Evolutionary conservation across 1,139 yeast species (phyloP), one percentile per base, ranked within the genome.

Genomic region (Petasospora fabianii): DNA sequence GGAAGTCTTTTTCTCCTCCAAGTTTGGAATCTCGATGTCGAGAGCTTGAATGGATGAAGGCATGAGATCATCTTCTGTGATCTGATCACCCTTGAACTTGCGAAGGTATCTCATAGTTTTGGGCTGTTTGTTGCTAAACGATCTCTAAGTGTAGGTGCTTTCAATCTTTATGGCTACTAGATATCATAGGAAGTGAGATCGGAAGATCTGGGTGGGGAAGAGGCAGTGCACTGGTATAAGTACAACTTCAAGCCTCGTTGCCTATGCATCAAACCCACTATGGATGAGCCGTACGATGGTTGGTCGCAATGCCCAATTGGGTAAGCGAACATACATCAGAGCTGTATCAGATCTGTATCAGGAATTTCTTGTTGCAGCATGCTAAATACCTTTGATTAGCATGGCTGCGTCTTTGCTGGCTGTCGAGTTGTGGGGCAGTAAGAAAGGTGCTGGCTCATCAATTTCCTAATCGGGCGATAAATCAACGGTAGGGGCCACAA

Each of bases 31-130:
- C n/a, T 39, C 36, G 7, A 50, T 27, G n/a, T 39, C 15, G 4
- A 38, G 27, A 4, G 35, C 24, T 8, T 29, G 43, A 8, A 48
- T 24, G 1, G 41, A 8, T 11, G 39, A 15, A 4, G 48, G 48
- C 14, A 42, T 17, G 10, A 50, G 24, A 24, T 53, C 56, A 10
- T 35, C 28, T 10, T 41, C 37, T 6, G 55, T 48, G 44, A 53
- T 53, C 1, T 41, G 36, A 15, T 53, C 58, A 16, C 52, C 55
- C n/a, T 19, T 49, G 30, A 44, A 47, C 38, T 51, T 49, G 31
- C 50, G 45, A 2, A 41, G 31, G 36, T 53, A 53, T 43, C 54
- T 50, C 58, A 53, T 53, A 6, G 27, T 15, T 27, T 6, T 16
- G 18, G 18, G 29, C 7, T 13, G 29, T 7, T 14, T 7, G 27